phyloP scores from a whole-genome alignment of 2,329 filamentous ascomycete genomes.

The Trichoderma guizhouense region DNA sequence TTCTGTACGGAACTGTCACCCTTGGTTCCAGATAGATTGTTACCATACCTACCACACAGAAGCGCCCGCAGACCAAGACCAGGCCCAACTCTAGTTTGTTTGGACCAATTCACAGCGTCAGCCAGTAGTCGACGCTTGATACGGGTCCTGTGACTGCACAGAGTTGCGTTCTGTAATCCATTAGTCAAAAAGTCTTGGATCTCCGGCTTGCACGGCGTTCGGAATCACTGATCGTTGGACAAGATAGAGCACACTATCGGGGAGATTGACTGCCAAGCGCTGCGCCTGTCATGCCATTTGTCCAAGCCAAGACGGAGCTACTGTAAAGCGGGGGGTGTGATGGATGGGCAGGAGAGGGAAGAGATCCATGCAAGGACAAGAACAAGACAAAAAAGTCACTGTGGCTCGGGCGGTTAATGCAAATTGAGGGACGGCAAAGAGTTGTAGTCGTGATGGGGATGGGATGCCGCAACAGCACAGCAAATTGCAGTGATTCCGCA shows the following conservation, averaged over 20 bases:
- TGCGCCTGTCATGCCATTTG: neutral
- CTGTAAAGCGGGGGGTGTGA: neutral
- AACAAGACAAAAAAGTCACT: neutral
- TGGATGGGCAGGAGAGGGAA: neutral
- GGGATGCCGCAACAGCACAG: neutral
- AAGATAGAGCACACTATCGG: neutral
- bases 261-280: neutral
- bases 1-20: neutral
- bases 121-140: neutral
- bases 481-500: neutral
- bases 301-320: neutral
- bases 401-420: neutral
- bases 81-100: neutral
- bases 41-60: neutral
- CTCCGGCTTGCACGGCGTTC: neutral
- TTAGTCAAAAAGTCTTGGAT: neutral
- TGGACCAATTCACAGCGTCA: neutral
- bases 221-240: neutral
- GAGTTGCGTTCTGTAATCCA: neutral
- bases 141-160: neutral
- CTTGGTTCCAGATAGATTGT: neutral
- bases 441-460: neutral
- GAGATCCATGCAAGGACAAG: neutral
- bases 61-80: neutral
- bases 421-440: neutral